Evolutionary conservation across 139 green algal genomes (phyloP), one percentile per base, ranked within the genome.

Genomic region (Pycnococcus provasolii): DNA sequence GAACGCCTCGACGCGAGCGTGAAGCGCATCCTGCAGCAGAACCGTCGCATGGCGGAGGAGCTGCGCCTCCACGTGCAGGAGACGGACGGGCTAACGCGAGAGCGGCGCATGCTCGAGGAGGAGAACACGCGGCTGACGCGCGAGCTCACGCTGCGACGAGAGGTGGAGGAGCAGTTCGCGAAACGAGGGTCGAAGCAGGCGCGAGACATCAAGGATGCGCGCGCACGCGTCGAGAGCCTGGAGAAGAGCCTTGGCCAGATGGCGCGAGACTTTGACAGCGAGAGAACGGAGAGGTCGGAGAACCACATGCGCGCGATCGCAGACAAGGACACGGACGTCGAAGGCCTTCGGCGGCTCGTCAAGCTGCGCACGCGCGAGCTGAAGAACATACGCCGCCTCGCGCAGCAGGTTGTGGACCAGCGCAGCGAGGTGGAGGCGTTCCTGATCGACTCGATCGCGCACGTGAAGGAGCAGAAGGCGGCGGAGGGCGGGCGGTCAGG

Each of bases 381-480:
- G 41, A 84, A 84, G 57, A 85, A 88, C 47, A 76, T 94, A 26
- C 77, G 85, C 45, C 57, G 73, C 40, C 76, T 95, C 40, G 87
- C 88, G 26, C 80, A 94, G 47, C 78, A 92, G 72, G 85, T 94
- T 41, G 70, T 96, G 65, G 73, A 84, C 52, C 85, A 95, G 68
- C 81, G 88, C 3, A 81, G 66, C 42, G 88, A 96, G 47, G 84
- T 94, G 51, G 88, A 95, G 78, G 80, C 79, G n/a, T 96, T 96
- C 75, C 78, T 96, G 48, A 76, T 96, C 9, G 84, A 84, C 41
- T 83, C 66, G 67, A 60, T 95, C 41, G 77, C 86, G 45, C 58
- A 79, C 42, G 89, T 91, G 54, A 42, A 67, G 2, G 15, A 39
- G 40, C 13, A 61, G 3, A 66, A 78, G 39, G 41, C 70, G 45